phyloP scores from a whole-genome alignment of 1,284 basidiomycete species.

The Tilletia horrida region DNA sequence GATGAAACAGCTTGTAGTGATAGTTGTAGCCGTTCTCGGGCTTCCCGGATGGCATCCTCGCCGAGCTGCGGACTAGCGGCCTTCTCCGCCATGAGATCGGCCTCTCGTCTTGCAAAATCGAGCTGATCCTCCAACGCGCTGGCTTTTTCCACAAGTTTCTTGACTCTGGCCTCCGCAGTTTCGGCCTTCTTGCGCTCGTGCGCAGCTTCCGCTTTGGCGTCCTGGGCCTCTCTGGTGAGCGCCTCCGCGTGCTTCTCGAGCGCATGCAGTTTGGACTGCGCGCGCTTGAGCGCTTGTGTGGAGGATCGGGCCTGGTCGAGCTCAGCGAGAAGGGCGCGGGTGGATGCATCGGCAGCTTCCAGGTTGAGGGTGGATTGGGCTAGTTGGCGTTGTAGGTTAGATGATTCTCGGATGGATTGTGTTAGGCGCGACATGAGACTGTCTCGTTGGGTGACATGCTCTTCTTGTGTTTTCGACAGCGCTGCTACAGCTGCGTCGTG shows the following conservation, averaged over 20 bases:
- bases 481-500: constrained; percentile 77
- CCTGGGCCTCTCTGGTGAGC: constrained; percentile 68
- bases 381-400: constrained; percentile 63
- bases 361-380: constrained; percentile 76
- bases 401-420: constrained; percentile 38
- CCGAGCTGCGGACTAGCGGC: constrained; percentile 19
- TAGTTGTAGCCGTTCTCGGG: constrained; percentile 27
- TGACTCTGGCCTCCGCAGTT: constrained; percentile 67
- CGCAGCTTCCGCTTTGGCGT: constrained; percentile 77
- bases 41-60: constrained; percentile 29
- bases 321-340: constrained; percentile 70
- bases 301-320: constrained; percentile 75
- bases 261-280: constrained; percentile 64
- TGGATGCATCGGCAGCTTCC: constrained; percentile 75
- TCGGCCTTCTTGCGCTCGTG: constrained; percentile 69
- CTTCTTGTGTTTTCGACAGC: constrained; percentile 49
- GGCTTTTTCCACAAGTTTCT: constrained; percentile 56
- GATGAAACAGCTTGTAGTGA: constrained; percentile 22
- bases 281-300: constrained; percentile 64
- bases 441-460: constrained; percentile 44
- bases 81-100: constrained; percentile 13
- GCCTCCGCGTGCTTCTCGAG: constrained; percentile 26
- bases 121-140: constrained; percentile 32
- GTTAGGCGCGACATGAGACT: constrained; percentile 42
- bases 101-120: constrained; percentile 26